Base-by-base conservation (phyloP, 805 yeast species). In the Lipomyces spencermartinsiae region DNA sequence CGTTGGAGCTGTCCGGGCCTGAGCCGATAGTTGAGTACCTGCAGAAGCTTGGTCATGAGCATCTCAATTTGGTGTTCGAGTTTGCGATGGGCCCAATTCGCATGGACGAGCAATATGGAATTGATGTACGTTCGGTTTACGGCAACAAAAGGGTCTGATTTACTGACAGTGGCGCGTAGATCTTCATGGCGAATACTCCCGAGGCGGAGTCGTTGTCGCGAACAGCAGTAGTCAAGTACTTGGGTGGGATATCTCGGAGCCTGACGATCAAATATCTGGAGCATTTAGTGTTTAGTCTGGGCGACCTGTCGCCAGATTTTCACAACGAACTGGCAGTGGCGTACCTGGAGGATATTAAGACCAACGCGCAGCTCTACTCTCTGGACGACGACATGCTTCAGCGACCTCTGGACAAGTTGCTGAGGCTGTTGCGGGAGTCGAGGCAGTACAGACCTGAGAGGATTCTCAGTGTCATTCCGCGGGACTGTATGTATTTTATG, bases 171-270 rank as follows among this genome's bases (percentile, higher is more conserved):
- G 29, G 29, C 1, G 29, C 2, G 29, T 39, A 67, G 25, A 81
- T 94, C 0, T 93, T 93, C 71, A 82, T 91, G 83, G 87, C 85
- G 65, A 89, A 89, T 62, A 81, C 90, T 0, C 82, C 84, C 12
- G 86, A 86, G 70, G 84, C 90, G 66, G 88, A 86, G 67, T 80
- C 85, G 14, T 83, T 89, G 62, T 85, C 90, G 69, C 83, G 84
- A 60, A 70, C 78, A 31, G 79, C 82, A 70, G 87, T 92, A 0
- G 79, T 88, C 59, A 83, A 85, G 1, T 89, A 80, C 74, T 76
- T 91, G n/a, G 68, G 77, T 8, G 63, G 74, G 0, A 74, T 78
- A 19, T 75, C 77, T 19, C 53, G 67, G 1, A 68, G 68, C 12
- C 65, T 84, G 37, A 79, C 83, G 8, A 69, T 82, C 6, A 74